Evolutionary conservation across 2,329 filamentous ascomycete species (phyloP), one percentile per base, ranked within the genome.

Genomic region (Furcasterigmium sp.): DNA sequence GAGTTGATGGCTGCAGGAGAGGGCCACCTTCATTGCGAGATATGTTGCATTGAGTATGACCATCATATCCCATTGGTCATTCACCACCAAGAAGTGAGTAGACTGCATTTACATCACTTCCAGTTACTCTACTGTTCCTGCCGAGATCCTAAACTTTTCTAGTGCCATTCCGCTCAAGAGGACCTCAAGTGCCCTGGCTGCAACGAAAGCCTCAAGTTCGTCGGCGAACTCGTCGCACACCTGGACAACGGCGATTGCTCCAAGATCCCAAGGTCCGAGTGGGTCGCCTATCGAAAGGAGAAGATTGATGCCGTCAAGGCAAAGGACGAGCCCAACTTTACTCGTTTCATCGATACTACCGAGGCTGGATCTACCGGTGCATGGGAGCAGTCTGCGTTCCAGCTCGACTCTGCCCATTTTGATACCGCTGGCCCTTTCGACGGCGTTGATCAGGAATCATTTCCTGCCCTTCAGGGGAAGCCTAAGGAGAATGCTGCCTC

Each of bases 131-230:
- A n/a, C n/a, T n/a, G n/a, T n/a, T n/a, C n/a, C n/a, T n/a, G n/a
- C n/a, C n/a, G n/a, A n/a, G n/a, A n/a, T n/a, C n/a, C n/a, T n/a
- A n/a, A n/a, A n/a, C n/a, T n/a, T n/a, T n/a, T n/a, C n/a, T n/a
- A n/a, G n/a, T n/a, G n/a, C 10, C 72, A 75, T 44, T 59, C 61
- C 6, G 49, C 61, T 11, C 51, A 57, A 15, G 68, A 74, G 42
- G 46, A 64, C 2, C 60, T 79, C 2, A 37, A 48, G 3, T 79
- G 75, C 38, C 72, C 72, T 1, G 74, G 68, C 20, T 79, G 75
- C 45, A 46, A 52, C 1, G 58, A 51, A 2, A 56, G 55, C 1
- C 76, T 74, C 43, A 37, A 25, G 1, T 58, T 61, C 1, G 56
- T 69, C 1, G 58, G 62, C 1, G 48, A 40, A 0, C 62, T 75